A percentile compares a stretch with the other conserved stretches of the same genome.
Evolutionary conservation across 768 basidiomycete species (phyloP).

Genomic region (Infundibulicybe gibba): DNA sequence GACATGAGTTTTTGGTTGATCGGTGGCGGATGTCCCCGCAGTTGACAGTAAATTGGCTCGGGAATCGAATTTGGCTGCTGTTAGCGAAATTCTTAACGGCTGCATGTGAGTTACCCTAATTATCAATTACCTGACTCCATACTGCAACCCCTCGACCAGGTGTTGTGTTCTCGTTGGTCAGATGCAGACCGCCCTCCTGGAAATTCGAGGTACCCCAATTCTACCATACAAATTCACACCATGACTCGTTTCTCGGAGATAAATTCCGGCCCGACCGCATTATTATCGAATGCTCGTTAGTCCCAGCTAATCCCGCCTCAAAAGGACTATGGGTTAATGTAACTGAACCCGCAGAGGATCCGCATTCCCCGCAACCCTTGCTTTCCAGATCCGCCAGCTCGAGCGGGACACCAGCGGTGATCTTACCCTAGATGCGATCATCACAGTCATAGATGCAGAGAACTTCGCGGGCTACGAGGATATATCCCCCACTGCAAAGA

Average conservation of each 20-base stretch:
- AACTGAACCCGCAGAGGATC: slow-evolving; percentile 58
- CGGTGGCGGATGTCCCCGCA: slow-evolving; percentile 15
- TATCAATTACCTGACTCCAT: neutral
- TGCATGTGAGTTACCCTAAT: slow-evolving; percentile 64
- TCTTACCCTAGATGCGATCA: slow-evolving; percentile 83
- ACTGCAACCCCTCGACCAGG: slow-evolving; percentile 37
- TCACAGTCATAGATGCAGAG: slow-evolving; percentile 89
- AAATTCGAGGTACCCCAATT: slow-evolving; percentile 63
- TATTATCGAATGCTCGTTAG: slow-evolving; percentile 92
- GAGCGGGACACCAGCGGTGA: slow-evolving; percentile 73
- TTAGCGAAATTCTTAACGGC: slow-evolving; percentile 94
- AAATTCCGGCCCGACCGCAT: slow-evolving; percentile 86
- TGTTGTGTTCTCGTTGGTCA: slow-evolving; percentile 94
- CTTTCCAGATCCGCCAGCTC: slow-evolving; percentile 90
- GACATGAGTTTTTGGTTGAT: neutral
- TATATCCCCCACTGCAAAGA: slow-evolving; percentile 84
- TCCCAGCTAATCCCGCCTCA: slow-evolving; percentile 4
- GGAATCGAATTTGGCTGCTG: slow-evolving; percentile 79
- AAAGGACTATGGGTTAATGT: neutral
- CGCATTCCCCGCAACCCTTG: slow-evolving; percentile 93
- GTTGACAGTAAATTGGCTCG: slow-evolving; percentile 91
- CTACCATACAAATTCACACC: neutral
- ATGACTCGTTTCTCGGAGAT: slow-evolving; percentile 38
- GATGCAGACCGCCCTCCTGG: slow-evolving; percentile 86
- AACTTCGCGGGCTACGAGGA: slow-evolving; percentile 95